A percentile compares a stretch with the other conserved stretches of the same genome.
Conservation (phyloP, 1,139 yeast genomes). For the Nadsonia starkeyi-henricii region DNA sequence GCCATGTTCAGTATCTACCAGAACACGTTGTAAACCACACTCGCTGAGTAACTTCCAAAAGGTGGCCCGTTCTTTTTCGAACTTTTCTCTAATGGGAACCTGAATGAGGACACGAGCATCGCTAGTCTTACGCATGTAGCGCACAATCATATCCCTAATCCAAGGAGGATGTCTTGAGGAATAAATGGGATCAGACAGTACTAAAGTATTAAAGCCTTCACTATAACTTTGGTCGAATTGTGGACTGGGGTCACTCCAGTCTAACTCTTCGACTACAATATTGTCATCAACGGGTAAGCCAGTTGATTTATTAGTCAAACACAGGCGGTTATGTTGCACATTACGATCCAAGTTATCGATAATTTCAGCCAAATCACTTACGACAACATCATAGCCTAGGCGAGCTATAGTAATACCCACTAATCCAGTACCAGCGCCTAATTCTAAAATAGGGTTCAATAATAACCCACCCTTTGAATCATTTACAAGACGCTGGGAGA, state of each 20-base stretch:
- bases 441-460: constrained; percentile 44
- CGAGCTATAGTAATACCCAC: constrained; percentile 54
- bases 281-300: constrained; percentile 6
- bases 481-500: constrained; percentile 40
- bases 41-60: constrained; percentile 42
- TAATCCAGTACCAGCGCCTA: constrained; percentile 91
- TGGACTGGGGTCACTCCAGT: constrained; percentile 54
- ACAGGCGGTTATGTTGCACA: constrained; percentile 20
- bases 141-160: constrained; percentile 44
- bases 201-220: constrained; percentile 38
- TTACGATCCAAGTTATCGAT: constrained; percentile 52
- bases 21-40: constrained; percentile 18
- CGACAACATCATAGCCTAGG: constrained; percentile 35
- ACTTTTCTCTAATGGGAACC: constrained; percentile 59
- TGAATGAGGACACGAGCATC: constrained; percentile 42
- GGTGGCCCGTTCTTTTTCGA: constrained; percentile 44
- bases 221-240: constrained; percentile 21
- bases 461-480: constrained; percentile 15
- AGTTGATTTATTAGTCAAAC: not conserved
- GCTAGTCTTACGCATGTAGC: constrained; percentile 22
- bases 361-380: constrained; percentile 75
- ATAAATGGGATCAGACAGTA: constrained; percentile 81
- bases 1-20: constrained; percentile 41
- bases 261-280: constrained; percentile 39
- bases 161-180: constrained; percentile 67